phyloP scores from a whole-genome alignment of 2,329 filamentous ascomycete genomes.

The Colletotrichum plurivorum region DNA sequence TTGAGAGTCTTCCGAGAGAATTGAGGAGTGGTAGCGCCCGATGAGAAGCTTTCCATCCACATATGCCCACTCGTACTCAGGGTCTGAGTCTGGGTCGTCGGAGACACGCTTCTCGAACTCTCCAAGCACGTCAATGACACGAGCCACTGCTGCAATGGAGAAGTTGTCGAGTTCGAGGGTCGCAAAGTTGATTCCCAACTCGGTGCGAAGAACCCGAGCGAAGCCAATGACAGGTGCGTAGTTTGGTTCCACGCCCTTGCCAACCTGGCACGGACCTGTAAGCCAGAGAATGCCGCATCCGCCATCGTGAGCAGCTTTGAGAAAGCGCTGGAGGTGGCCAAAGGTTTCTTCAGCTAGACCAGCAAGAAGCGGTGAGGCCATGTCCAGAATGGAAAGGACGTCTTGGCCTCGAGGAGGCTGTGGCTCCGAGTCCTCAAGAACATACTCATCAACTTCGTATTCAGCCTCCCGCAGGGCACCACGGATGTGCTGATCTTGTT shows the following conservation, averaged over 20 bases:
- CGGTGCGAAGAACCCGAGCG: slow-evolving; percentile 42
- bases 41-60: slow-evolving; percentile 45
- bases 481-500: not conserved
- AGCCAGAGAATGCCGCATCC: slow-evolving; percentile 21
- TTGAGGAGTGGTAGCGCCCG: slow-evolving; percentile 41
- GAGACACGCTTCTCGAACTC: slow-evolving; percentile 4
- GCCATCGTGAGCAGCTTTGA: slow-evolving; percentile 10
- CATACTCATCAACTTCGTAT: slow-evolving; percentile 18
- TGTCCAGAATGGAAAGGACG: slow-evolving; percentile 33
- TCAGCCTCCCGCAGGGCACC: not conserved
- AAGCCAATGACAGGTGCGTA: slow-evolving; percentile 42
- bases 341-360: slow-evolving; percentile 29
- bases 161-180: slow-evolving; percentile 14
- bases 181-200: slow-evolving; percentile 31
- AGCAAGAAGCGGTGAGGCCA: not conserved
- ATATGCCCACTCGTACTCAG: slow-evolving; percentile 51
- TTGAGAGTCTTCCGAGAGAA: slow-evolving; percentile 42
- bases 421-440: slow-evolving; percentile 4
- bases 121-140: slow-evolving; percentile 7
- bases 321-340: slow-evolving; percentile 30
- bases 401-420: slow-evolving; percentile 41
- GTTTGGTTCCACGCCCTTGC: slow-evolving; percentile 11
- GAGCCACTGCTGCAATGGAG: no score
- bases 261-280: slow-evolving; percentile 25
- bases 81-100: slow-evolving; percentile 32